Evolutionary conservation across 2,329 filamentous ascomycete species (phyloP), one percentile per base, ranked within the genome.

Genomic region (Periconia digitata): DNA sequence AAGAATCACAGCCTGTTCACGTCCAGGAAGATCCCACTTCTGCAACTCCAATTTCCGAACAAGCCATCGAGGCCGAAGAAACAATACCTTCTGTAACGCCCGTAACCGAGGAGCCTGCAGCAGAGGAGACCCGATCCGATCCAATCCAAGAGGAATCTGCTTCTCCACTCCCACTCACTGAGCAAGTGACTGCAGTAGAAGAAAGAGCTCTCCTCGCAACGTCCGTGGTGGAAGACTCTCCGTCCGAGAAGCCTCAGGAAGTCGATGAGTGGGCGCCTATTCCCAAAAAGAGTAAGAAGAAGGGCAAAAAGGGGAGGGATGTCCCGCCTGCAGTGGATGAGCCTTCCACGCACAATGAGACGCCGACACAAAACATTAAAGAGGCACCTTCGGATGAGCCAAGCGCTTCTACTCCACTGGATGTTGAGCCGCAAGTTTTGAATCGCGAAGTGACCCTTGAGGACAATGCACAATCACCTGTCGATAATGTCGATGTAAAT

Each of bases 281-380:
- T 17, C 55, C 56, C 6, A 60, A 59, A 51, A 62, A 61, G 40
- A 59, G 55, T 8, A 61, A 56, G 45, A 63, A 63, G 44, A 62
- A 60, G 34, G 56, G 52, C 2, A 59, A 62, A 50, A 62, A 62
- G 40, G 46, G 46, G 12, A 60, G 60, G 39, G 54, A 47, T 40
- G 51, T 37, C 18, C 50, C 51, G 13, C 20, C 46, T 4, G 34
- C 44, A 1, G 48, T 57, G 12, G 27, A 17, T 13, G 49, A 37
- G 39, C 40, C 43, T 21, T 45, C 43, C 24, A 45, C 44, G 18
- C 41, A 27, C 24, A 27, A 43, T 23, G 35, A 17, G 20, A 32
- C 27, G 10, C 15, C 38, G 8, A 13, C 22, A 27, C 38, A 21
- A 10, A 16, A 17, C 8, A 13, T 16, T 16, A 27, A 38, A 27